These are phyloP conservation scores for Lepiota brunneoincarnata DNA, from an alignment of 768 basidiomycete genomes.

Conservation along the genomic window DNA sequence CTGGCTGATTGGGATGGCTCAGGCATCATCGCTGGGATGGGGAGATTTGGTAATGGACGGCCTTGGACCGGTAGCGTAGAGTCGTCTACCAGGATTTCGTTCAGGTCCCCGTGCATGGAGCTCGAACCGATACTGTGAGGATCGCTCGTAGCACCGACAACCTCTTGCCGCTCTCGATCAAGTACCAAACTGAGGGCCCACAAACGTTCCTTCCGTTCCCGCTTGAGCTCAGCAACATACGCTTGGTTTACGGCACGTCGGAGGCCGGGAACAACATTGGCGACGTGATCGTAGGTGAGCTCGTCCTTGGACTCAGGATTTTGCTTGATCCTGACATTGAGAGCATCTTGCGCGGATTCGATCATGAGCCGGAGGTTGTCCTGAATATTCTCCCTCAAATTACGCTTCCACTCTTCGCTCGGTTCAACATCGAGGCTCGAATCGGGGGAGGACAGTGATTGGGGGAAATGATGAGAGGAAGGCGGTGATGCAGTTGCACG, in stretches of 20 bases:
- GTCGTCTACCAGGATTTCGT: too few species aligned
- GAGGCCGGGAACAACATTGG: conserved; percentile 39
- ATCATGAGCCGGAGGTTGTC: conserved; percentile 39
- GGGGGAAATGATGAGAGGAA: too few species aligned
- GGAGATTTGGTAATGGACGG: too few species aligned
- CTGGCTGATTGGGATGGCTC: too few species aligned
- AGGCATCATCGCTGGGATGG: too few species aligned
- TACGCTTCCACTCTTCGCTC: conserved; percentile 52
- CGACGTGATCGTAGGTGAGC: conserved; percentile 34
- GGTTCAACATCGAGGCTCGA: conserved; percentile 40
- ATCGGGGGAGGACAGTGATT: too few species aligned
- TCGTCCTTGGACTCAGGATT: conserved; percentile 27
- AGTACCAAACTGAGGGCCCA: conserved; percentile 34
- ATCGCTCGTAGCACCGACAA: too few species aligned
- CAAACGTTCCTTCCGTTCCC: conserved; percentile 48
- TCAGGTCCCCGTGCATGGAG: too few species aligned
- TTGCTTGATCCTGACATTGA: conserved; percentile 49
- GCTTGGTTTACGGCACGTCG: conserved; percentile 43
- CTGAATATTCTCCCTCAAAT: conserved; percentile 47
- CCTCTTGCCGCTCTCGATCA: too few species aligned
- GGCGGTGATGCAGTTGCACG: too few species aligned
- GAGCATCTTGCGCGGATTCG: conserved; percentile 61
- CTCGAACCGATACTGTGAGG: too few species aligned
- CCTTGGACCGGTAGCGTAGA: too few species aligned
- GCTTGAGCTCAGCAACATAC: conserved; percentile 39